A percentile compares a stretch with the other conserved stretches of the same genome.
Evolutionary conservation across 805 yeast genomes (phyloP).

Genomic region (Soucietia sequanensis): DNA sequence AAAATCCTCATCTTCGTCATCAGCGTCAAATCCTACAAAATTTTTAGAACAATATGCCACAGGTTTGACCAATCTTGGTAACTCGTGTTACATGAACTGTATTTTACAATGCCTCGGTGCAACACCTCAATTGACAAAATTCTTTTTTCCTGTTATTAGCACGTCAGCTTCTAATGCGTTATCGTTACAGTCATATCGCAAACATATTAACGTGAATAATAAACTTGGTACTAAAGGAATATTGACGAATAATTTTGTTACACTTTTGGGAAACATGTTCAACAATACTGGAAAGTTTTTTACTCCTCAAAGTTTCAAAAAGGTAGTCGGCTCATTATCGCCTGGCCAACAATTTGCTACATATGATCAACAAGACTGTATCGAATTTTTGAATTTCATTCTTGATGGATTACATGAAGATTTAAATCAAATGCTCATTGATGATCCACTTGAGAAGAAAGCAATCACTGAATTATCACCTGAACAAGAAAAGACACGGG

Average conservation of each 20-base stretch:
- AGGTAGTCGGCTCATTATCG: slow-evolving; percentile 65
- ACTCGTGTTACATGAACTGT: slow-evolving; percentile 92
- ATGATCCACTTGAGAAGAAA: slow-evolving; percentile 29
- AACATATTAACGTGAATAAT: slow-evolving; percentile 70
- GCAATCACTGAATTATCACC: slow-evolving; percentile 46
- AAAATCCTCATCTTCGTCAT: not conserved
- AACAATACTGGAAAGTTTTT: slow-evolving; percentile 46
- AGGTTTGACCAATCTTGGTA: slow-evolving; percentile 81
- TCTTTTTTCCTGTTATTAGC: slow-evolving; percentile 47
- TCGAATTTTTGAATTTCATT: slow-evolving; percentile 73
- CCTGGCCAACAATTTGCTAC: slow-evolving; percentile 58
- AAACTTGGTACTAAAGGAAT: slow-evolving; percentile 80
- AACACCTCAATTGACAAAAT: slow-evolving; percentile 59
- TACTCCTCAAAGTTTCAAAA: slow-evolving; percentile 65
- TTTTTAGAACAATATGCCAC: slow-evolving; percentile 48
- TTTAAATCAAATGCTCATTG: slow-evolving; percentile 58
- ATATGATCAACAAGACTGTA: slow-evolving; percentile 79
- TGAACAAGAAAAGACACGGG: slow-evolving; percentile 72
- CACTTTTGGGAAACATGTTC: slow-evolving; percentile 54
- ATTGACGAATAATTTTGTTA: slow-evolving; percentile 66
- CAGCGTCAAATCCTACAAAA: slow-evolving; percentile 9
- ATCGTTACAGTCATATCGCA: slow-evolving; percentile 50
- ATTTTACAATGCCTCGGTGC: slow-evolving; percentile 83
- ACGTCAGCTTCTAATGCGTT: slow-evolving; percentile 15
- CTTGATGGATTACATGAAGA: slow-evolving; percentile 83